These are phyloP conservation scores for Eugenia klotzschiana DNA, from an alignment of 441 rosid genomes.

Conservation along the genomic window DNA sequence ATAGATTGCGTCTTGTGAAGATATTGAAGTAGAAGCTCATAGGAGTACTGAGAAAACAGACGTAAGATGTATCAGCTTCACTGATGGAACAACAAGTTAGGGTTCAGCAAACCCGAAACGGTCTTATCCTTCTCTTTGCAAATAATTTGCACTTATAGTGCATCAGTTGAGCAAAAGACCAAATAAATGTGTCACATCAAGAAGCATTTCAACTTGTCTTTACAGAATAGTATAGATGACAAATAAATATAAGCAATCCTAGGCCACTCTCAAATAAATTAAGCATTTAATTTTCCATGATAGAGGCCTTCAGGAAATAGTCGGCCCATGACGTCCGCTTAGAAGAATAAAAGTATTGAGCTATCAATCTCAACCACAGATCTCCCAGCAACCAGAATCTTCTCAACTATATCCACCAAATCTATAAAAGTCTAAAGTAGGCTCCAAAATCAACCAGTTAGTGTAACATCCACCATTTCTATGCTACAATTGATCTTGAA, in stretches of 20 bases:
- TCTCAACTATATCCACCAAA: background rate
- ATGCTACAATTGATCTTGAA: background rate
- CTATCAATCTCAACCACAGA: background rate
- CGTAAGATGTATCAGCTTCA: background rate
- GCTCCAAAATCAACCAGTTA: background rate
- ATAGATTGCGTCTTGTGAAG: constrained; percentile 71
- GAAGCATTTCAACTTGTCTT: background rate
- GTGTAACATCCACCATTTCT: background rate
- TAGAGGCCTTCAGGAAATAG: background rate
- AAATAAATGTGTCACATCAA: background rate
- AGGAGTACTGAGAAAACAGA: constrained; percentile 57
- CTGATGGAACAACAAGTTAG: background rate
- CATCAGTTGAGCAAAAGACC: background rate
- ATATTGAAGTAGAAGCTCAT: constrained; percentile 84
- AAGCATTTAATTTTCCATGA: background rate
- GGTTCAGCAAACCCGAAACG: background rate
- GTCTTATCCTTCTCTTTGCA: background rate
- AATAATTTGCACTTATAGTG: background rate
- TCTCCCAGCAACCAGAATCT: background rate
- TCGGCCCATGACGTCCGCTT: background rate
- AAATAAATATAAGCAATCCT: background rate
- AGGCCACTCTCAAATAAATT: background rate
- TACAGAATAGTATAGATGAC: background rate
- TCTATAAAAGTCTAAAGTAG: background rate
- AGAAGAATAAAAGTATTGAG: background rate